Conservation (phyloP, 495 filamentous ascomycete genomes). For the Aspergillus panamensis region DNA sequence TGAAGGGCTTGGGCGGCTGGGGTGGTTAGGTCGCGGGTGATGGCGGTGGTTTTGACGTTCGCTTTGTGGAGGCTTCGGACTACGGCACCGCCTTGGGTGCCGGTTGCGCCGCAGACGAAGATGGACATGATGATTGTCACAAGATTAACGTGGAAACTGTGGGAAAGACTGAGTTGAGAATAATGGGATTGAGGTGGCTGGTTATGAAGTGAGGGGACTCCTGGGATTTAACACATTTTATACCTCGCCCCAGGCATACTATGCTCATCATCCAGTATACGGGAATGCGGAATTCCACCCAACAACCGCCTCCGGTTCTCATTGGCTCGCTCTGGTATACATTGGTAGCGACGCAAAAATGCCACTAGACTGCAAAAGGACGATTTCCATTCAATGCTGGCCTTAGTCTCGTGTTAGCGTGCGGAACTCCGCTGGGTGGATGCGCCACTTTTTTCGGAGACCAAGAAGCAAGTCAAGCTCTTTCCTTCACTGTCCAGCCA, state of each 20-base stretch:
- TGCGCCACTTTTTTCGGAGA: neutral
- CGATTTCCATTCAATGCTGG: too few species aligned
- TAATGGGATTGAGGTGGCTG: neutral
- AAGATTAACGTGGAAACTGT: neutral
- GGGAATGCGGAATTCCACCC: constrained; percentile 21
- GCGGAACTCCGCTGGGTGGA: constrained; percentile 32
- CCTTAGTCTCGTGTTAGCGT: constrained; percentile 15
- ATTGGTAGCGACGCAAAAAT: neutral
- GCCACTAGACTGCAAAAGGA: too few species aligned
- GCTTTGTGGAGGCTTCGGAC: constrained; percentile 36
- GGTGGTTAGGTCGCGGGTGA: constrained; percentile 37
- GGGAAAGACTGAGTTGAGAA: neutral
- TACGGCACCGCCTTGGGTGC: constrained; percentile 46
- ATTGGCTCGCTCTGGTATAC: neutral
- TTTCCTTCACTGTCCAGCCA: neutral
- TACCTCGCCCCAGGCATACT: neutral
- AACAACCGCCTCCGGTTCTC: neutral
- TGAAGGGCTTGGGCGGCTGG: constrained; percentile 33
- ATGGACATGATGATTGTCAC: constrained; percentile 18
- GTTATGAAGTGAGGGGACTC: neutral
- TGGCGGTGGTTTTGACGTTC: constrained; percentile 37
- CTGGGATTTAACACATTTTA: neutral
- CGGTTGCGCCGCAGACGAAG: constrained; percentile 49
- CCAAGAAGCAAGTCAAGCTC: neutral
- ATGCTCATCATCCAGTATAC: neutral